Base-by-base conservation (phyloP, 1,284 basidiomycete genomes). In the Microbotryum violaceum region DNA sequence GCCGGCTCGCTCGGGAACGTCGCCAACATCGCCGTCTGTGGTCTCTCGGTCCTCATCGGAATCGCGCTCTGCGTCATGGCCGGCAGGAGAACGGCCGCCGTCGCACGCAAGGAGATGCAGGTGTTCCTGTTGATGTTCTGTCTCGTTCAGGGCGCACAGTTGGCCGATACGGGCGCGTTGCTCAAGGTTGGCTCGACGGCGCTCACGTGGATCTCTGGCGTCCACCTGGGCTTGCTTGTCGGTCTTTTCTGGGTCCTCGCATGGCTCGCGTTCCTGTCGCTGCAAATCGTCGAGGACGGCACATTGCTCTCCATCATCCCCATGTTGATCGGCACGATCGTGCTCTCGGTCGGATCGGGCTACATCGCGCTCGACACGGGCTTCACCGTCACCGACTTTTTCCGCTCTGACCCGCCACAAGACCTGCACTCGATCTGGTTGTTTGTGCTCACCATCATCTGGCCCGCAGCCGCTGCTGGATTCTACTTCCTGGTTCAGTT, bases 211-310 rank as follows among this genome's bases (percentile, higher is more conserved):
- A 58, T 71, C 18, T 68, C 69, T 23, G 67, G 69, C 2, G 62
- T 65, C 6, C 70, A 71, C 31, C 56, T 62, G 23, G 63, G 70
- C 6, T 27, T 69, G 6, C 47, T 70, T 23, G 69, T 68, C 8
- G 62, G 56, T 1, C 48, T 70, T 23, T 71, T 68, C 55, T 67
- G 63, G 62, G 53, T 57, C 12, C 60, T 71, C 16, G 54, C 64
- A 18, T 71, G 70, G 72, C 57, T 67, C 49, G 65, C 69, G 1
- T 70, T 73, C 57, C 63, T 74, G 2, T 60, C 63, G 18, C 62
- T 74, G 2, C 72, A 74, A 46, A 29, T 72, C 9, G 61, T 74
- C 44, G 72, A 74, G 51, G 72, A 73, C 50, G 72, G 72, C 6
- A 67, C 70, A 6, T 50, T 64, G 37, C 25, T 62, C n/a, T 67